A percentile compares a stretch with the other conserved stretches of the same genome.
phyloP scores from a whole-genome alignment of 1,284 basidiomycete genomes.

The Cutaneotrichosporon spelunceum region DNA sequence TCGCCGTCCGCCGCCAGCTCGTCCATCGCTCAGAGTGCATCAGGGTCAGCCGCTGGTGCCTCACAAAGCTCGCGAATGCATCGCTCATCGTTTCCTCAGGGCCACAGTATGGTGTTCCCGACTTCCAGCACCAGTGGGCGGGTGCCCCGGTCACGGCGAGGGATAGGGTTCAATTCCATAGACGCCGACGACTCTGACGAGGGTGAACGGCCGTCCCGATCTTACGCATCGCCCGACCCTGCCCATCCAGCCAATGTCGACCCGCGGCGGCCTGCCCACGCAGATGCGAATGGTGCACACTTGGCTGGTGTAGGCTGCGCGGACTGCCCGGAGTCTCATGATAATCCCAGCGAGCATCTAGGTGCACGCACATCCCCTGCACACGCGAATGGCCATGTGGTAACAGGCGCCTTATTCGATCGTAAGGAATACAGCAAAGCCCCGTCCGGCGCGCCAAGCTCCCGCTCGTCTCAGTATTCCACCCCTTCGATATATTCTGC shows the following conservation, averaged over 20 bases:
- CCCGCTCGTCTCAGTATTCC: neutral
- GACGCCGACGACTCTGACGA: neutral
- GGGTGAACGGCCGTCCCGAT: neutral
- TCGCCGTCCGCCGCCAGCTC: slow-evolving; percentile 10
- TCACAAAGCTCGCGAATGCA: neutral
- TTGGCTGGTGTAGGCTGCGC: neutral
- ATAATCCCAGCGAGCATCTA: slow-evolving; percentile 3
- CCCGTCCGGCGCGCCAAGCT: neutral
- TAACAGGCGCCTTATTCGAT: neutral
- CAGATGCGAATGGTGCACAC: neutral
- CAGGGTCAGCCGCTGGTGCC: neutral
- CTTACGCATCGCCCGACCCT: neutral
- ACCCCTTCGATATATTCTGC: neutral
- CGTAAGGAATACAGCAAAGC: neutral
- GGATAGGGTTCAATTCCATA: neutral
- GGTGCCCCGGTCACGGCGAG: neutral
- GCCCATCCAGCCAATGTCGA: neutral
- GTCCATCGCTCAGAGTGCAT: neutral
- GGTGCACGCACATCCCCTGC: neutral
- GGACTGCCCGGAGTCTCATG: neutral
- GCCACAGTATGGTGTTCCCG: neutral
- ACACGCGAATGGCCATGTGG: slow-evolving; percentile 8
- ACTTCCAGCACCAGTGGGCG: neutral
- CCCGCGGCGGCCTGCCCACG: neutral
- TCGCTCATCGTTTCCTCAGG: neutral